A percentile compares a stretch with the other conserved stretches of the same genome.
Conservation (phyloP, 176 grass and related monocot genomes). For the Aegilops tauschii region DNA sequence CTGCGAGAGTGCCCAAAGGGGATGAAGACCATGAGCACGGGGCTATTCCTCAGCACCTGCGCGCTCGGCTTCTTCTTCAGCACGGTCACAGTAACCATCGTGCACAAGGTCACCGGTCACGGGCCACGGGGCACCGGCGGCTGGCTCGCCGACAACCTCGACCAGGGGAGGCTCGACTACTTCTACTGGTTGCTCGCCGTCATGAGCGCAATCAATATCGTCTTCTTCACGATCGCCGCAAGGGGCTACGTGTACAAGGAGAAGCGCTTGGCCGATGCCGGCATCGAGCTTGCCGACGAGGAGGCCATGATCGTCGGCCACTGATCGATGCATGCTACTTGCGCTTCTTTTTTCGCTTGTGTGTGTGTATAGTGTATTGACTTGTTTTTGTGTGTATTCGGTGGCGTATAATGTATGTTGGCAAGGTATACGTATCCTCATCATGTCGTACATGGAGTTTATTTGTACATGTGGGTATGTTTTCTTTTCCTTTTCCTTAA, state of each 20-base stretch:
- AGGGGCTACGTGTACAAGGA: conserved; percentile 86
- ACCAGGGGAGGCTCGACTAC: conserved; percentile 80
- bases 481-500: neutral
- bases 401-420: conserved; percentile 36
- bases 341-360: neutral
- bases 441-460: conserved; percentile 9
- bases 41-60: conserved; percentile 90
- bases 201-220: conserved; percentile 55
- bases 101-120: conserved; percentile 57
- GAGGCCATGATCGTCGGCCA: conserved; percentile 35
- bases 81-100: conserved; percentile 67
- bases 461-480: conserved; percentile 2
- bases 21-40: conserved; percentile 99
- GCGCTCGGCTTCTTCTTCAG: conserved; percentile 92
- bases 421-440: neutral
- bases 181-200: conserved; percentile 93
- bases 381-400: conserved; percentile 20
- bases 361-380: neutral
- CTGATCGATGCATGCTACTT: conserved; percentile 11
- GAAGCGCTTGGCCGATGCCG: conserved; percentile 56
- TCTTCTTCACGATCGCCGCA: conserved; percentile 45
- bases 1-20: conserved; percentile 89
- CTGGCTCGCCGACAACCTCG: conserved; percentile 76
- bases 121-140: conserved; percentile 24
- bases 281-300: conserved; percentile 69